Conservation (phyloP, 495 filamentous ascomycete genomes). For the Hyaloscypha finlandica region DNA sequence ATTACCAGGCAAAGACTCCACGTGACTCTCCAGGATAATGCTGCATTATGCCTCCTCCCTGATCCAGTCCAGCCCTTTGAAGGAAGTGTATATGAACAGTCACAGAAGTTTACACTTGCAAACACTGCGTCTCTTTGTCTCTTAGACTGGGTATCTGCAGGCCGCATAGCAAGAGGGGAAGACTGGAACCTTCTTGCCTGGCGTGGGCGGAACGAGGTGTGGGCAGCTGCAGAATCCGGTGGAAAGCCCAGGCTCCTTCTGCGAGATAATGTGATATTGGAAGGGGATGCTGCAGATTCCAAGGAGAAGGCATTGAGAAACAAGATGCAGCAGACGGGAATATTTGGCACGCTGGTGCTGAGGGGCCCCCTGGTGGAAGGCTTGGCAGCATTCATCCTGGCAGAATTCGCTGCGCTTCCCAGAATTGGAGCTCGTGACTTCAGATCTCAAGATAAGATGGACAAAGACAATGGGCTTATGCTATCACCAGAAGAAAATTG, state of each 20-base stretch:
- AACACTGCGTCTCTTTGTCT: conserved; percentile 66
- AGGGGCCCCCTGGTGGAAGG: conserved; percentile 68
- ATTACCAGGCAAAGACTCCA: conserved; percentile 69
- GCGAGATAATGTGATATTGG: conserved; percentile 78
- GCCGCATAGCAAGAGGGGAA: conserved; percentile 85
- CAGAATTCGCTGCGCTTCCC: conserved; percentile 73
- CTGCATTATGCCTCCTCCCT: conserved; percentile 85
- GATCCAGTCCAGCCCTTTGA: conserved; percentile 92
- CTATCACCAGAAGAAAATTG: conserved; percentile 44
- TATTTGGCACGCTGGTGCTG: conserved; percentile 83
- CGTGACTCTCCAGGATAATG: conserved; percentile 59
- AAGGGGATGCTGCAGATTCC: conserved; percentile 43
- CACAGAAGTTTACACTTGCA: conserved; percentile 72
- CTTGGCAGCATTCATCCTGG: conserved; percentile 69
- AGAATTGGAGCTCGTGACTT: conserved; percentile 84
- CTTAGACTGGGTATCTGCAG: conserved; percentile 90
- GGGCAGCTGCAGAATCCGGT: conserved; percentile 42
- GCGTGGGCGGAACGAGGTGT: conserved; percentile 84
- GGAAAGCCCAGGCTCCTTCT: conserved; percentile 61
- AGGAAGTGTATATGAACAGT: conserved; percentile 77
- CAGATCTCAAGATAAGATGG: conserved; percentile 49
- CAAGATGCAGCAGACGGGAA: conserved; percentile 64
- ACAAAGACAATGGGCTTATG: conserved; percentile 37
- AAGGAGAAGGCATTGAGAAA: conserved; percentile 46
- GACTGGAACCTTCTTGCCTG: conserved; percentile 80